These are phyloP conservation scores for Populus davidiana DNA, from an alignment of 345 rosid genomes.

Conservation along the genomic window DNA sequence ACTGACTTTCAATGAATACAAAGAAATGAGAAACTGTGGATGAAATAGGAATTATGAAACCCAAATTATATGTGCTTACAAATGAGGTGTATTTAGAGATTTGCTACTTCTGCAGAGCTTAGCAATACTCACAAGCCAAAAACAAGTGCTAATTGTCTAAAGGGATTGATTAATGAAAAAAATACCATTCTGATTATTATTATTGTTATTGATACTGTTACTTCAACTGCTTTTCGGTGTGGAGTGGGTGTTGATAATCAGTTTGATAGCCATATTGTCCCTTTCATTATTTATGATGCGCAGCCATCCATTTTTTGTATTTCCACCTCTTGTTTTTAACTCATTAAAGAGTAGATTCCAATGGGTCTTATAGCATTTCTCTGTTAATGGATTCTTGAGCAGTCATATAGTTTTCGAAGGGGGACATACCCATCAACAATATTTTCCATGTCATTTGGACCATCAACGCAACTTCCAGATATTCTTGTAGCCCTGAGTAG, in stretches of 20 bases:
- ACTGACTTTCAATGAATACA: not conserved
- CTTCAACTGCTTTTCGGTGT: not conserved
- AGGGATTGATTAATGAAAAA: not conserved
- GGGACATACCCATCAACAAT: slow-evolving; percentile 81
- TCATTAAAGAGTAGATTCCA: not conserved
- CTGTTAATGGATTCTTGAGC: slow-evolving; percentile 14
- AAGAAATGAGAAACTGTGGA: not conserved
- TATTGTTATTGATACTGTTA: not conserved
- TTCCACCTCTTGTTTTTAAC: not conserved
- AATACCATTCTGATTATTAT: not conserved
- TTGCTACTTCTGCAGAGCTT: not conserved
- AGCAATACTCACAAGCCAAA: no score
- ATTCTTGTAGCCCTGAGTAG: slow-evolving; percentile 80
- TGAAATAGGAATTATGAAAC: not conserved
- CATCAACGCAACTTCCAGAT: slow-evolving; percentile 65
- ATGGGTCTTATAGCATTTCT: not conserved
- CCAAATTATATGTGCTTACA: not conserved
- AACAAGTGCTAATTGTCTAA: not conserved
- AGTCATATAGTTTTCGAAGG: slow-evolving; percentile 86
- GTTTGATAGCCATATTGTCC: not conserved
- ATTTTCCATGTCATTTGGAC: slow-evolving; percentile 86
- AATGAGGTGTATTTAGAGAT: not conserved
- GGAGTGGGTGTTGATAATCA: not conserved
- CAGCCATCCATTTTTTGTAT: not conserved
- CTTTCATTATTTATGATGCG: not conserved